These are phyloP conservation scores for Amanita rubescens DNA, from an alignment of 768 basidiomycete genomes.

Conservation along the genomic window DNA sequence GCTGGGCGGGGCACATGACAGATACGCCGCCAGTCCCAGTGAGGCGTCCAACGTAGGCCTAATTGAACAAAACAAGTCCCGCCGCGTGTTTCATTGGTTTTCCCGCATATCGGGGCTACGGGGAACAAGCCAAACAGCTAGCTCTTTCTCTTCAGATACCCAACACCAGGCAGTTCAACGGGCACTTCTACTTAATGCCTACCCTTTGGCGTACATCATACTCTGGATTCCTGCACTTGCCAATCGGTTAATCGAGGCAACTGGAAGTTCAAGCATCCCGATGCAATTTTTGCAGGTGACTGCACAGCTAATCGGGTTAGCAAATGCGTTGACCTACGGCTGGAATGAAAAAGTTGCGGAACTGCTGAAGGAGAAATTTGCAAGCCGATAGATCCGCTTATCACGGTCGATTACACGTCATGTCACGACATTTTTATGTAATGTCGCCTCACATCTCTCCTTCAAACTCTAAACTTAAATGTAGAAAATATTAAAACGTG, in stretches of 20 bases:
- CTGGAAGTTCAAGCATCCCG: conserved; percentile 6
- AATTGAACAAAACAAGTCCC: not conserved
- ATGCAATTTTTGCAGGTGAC: conserved; percentile 9
- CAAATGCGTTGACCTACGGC: conserved; percentile 11
- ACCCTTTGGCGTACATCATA: conserved; percentile 12
- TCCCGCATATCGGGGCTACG: not conserved
- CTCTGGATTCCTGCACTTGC: conserved; percentile 12
- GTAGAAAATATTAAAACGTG: no score
- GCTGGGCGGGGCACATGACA: not conserved
- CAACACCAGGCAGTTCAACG: conserved; percentile 1
- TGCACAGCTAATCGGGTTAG: conserved; percentile 11
- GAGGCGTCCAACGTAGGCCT: not conserved
- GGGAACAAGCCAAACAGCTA: not conserved
- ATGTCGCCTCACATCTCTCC: no score
- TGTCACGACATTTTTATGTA: no score
- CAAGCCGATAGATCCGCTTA: not conserved
- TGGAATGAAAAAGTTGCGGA: conserved; percentile 10
- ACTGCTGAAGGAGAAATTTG: conserved; percentile 6
- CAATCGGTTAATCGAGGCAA: conserved; percentile 12
- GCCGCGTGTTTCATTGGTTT: not conserved
- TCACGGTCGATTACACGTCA: no score
- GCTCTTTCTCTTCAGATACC: not conserved
- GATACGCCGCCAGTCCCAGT: not conserved
- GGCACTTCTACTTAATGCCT: conserved; percentile 11
- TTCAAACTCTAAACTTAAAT: no score